Evolutionary conservation across 1,139 yeast genomes (phyloP).

Genomic region (Citeromyces hawaiiensis): DNA sequence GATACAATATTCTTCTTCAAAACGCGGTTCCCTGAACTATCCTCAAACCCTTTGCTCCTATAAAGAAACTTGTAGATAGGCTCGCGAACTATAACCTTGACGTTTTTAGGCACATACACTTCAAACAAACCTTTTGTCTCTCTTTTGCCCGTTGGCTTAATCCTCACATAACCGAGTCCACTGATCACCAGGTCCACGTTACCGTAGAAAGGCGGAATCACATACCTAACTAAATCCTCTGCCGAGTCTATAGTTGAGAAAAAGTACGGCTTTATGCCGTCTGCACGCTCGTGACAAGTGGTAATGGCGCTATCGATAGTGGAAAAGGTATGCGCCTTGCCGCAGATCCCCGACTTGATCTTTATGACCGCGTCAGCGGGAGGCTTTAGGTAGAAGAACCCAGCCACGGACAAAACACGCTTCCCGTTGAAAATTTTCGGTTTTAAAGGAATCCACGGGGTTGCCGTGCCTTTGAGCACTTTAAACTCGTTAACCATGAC

Average conservation of each 20-base stretch:
- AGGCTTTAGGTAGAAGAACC: constrained; percentile 37
- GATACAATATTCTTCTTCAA: constrained; percentile 4
- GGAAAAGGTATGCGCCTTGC: constrained; percentile 14
- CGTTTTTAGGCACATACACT: constrained; percentile 35
- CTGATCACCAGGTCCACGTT: constrained; percentile 54
- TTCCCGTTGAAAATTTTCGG: constrained; percentile 11
- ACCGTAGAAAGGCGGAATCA: constrained; percentile 60
- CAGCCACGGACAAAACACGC: constrained; percentile 35
- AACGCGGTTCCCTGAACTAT: constrained; percentile 8
- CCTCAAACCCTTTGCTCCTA: constrained; percentile 7
- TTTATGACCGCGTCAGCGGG: constrained; percentile 31
- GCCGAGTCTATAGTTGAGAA: constrained; percentile 19
- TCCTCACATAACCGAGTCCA: constrained; percentile 53
- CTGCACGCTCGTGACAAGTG: constrained; percentile 6
- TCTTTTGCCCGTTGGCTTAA: constrained; percentile 48
- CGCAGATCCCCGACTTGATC: constrained; percentile 14
- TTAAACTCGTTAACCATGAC: constrained; percentile 19
- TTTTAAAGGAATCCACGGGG: not conserved
- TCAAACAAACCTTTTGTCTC: constrained; percentile 24
- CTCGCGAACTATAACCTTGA: constrained; percentile 27
- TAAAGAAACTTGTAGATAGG: constrained; percentile 19
- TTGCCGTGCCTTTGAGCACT: not conserved
- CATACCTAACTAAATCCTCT: constrained; percentile 24
- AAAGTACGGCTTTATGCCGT: constrained; percentile 21
- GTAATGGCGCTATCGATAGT: constrained; percentile 18